Base-by-base conservation (phyloP, 176 grass and related monocot genomes). In the Lolium rigidum region DNA sequence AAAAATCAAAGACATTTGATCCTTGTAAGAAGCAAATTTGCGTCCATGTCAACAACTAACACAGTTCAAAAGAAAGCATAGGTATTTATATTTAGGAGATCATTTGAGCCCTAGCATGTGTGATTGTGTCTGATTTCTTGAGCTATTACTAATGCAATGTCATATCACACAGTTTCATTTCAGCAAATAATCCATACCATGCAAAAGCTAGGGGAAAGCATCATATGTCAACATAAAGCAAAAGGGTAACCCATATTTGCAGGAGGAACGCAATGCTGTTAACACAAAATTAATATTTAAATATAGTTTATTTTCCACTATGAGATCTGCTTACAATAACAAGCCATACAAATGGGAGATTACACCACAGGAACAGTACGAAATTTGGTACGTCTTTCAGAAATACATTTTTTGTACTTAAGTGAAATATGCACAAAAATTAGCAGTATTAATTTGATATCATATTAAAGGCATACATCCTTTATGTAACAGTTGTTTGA, bases 41-140 rank as follows among this genome's bases (percentile, higher is more conserved):
- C 1, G 56, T 15, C 76, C 56, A 62, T 79, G 38, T 62, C 38
- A 79, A 43, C 76, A 79, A 37, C n/a, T 25, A 74, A 74, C n/a
- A 14, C 44, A 74, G 22, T 74, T 50, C 46, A 26, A 74, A 74
- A 74, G 43, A 74, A 74, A 38, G 17, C 11, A 48, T 7, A 50
- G 13, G n/a, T 16, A 74, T 3, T 50, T 50, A 74, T 74, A 16
- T 4, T 71, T 44, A 56, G 68, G 52, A 58, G 52, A 39, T 39
- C 55, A 78, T 60, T 31, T 57, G 59, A 59, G 54, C 58, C 76
- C 54, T 60, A 60, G 39, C 11, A 25, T 62, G n/a, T 46, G 7
- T 43, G 38, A n/a, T 61, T n/a, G 77, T 22, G 11, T 46, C 37
- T n/a, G 18, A 41, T 79, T 2, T 79, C 55, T 60, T 61, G n/a